These are phyloP conservation scores for Filobasidium floriforme DNA, from an alignment of 768 basidiomycete species.

Conservation along the genomic window DNA sequence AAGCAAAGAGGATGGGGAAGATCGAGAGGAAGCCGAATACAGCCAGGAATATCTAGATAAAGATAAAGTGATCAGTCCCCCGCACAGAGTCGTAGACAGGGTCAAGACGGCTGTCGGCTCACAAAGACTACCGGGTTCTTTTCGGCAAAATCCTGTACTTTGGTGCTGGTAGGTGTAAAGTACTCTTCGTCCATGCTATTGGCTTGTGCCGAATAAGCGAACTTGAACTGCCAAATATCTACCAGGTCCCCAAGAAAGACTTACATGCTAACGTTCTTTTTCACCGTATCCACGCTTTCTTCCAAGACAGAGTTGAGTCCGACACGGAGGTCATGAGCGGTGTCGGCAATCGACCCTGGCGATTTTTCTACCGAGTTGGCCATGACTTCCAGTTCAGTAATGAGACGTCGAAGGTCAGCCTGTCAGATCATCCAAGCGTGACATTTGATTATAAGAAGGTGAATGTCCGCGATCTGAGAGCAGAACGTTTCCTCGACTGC, in stretches of 20 bases:
- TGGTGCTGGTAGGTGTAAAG: background rate
- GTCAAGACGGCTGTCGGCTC: background rate
- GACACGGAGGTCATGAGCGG: background rate
- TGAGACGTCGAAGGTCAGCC: too few species aligned
- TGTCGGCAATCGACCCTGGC: background rate
- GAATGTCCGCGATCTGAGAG: too few species aligned
- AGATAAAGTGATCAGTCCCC: background rate
- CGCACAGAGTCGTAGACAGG: background rate
- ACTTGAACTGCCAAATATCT: background rate
- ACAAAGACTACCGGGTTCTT: slow-evolving; percentile 1
- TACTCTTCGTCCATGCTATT: slow-evolving; percentile 1
- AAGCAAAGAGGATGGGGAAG: background rate
- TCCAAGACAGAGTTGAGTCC: background rate
- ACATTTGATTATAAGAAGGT: too few species aligned
- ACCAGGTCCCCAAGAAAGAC: background rate
- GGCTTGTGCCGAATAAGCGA: background rate
- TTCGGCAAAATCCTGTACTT: slow-evolving; percentile 1
- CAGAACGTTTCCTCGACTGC: too few species aligned
- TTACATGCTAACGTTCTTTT: slow-evolving; percentile 1
- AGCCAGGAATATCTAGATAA: background rate
- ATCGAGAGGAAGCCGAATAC: background rate
- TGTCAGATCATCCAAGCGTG: too few species aligned
- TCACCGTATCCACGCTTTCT: background rate
- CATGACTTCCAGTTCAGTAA: background rate
- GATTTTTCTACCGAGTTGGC: background rate